Conservation (phyloP, 192 early-diverging fungal genomes). For the Linderina pennispora region DNA sequence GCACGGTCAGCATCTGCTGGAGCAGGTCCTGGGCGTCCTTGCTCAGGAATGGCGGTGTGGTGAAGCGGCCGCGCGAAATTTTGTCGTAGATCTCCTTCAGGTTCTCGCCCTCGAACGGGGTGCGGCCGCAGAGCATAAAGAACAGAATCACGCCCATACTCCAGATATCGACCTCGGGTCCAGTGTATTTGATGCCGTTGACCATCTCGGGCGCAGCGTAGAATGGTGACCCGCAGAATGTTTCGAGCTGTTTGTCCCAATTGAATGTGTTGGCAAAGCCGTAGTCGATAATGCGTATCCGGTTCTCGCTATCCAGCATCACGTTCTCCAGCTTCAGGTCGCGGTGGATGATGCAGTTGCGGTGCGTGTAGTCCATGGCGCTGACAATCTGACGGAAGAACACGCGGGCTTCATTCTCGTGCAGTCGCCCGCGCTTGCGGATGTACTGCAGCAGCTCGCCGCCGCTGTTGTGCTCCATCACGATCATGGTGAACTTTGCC, state of each 20-base stretch:
- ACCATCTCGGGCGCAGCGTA: slow-evolving; percentile 75
- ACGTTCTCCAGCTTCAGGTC: slow-evolving; percentile 78
- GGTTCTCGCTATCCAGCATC: slow-evolving; percentile 53
- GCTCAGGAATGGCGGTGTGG: slow-evolving; percentile 42
- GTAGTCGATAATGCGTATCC: slow-evolving; percentile 76
- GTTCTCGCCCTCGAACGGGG: slow-evolving; percentile 74
- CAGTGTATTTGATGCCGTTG: slow-evolving; percentile 62
- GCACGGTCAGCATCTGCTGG: slow-evolving; percentile 54
- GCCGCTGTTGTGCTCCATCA: slow-evolving; percentile 73
- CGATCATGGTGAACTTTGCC: slow-evolving; percentile 60
- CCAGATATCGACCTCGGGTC: slow-evolving; percentile 77
- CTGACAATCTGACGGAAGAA: slow-evolving; percentile 71
- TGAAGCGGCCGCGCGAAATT: slow-evolving; percentile 55
- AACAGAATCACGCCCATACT: slow-evolving; percentile 68
- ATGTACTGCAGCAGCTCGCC: slow-evolving; percentile 76
- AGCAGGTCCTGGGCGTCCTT: slow-evolving; percentile 51
- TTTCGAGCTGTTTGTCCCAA: slow-evolving; percentile 22
- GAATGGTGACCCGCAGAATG: slow-evolving; percentile 53
- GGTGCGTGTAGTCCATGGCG: slow-evolving; percentile 56
- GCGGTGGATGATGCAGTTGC: slow-evolving; percentile 51
- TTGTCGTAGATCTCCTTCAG: slow-evolving; percentile 71
- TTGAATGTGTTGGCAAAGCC: slow-evolving; percentile 60
- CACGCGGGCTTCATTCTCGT: slow-evolving; percentile 65
- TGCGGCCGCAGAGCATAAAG: slow-evolving; percentile 66
- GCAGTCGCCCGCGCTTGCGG: slow-evolving; percentile 58